phyloP scores from a whole-genome alignment of 2,329 filamentous ascomycete genomes.

The Bertia moriformis region DNA sequence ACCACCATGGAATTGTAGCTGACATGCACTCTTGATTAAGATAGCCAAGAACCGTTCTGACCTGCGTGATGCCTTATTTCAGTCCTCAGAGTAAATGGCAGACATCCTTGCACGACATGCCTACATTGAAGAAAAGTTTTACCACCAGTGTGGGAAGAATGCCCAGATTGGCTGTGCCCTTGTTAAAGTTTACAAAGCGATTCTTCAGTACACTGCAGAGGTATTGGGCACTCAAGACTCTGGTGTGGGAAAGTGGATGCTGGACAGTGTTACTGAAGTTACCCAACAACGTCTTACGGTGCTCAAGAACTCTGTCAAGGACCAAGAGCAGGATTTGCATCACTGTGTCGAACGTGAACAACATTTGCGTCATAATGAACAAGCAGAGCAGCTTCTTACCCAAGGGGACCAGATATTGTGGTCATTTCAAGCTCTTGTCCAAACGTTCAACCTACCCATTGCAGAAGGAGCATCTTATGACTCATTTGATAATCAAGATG shows the following conservation, averaged over 20 bases:
- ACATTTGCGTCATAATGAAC: constrained; percentile 3
- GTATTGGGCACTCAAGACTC: not conserved
- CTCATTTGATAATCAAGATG: not conserved
- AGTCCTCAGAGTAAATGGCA: constrained; percentile 6
- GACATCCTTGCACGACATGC: constrained; percentile 4
- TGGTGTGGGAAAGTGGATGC: constrained; percentile 3
- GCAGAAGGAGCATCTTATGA: not conserved
- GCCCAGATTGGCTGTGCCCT: not conserved
- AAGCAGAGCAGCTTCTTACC: not conserved
- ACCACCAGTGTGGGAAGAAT: not conserved
- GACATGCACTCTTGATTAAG: constrained; percentile 3
- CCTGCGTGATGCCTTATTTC: constrained; percentile 4
- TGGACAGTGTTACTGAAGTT: constrained; percentile 5
- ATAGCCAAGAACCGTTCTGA: constrained; percentile 5
- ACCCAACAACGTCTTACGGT: constrained; percentile 4
- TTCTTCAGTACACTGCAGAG: not conserved
- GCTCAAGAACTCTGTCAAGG: constrained; percentile 4
- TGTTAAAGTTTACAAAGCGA: not conserved
- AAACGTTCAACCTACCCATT: not conserved
- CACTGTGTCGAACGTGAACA: constrained; percentile 3
- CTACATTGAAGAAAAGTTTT: constrained; percentile 6
- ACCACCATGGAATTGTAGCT: not conserved
- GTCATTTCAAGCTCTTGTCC: not conserved
- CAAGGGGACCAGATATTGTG: not conserved
- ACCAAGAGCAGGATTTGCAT: constrained; percentile 4